Conservation (phyloP, 805 yeast species). For the Metschnikowia lunata region DNA sequence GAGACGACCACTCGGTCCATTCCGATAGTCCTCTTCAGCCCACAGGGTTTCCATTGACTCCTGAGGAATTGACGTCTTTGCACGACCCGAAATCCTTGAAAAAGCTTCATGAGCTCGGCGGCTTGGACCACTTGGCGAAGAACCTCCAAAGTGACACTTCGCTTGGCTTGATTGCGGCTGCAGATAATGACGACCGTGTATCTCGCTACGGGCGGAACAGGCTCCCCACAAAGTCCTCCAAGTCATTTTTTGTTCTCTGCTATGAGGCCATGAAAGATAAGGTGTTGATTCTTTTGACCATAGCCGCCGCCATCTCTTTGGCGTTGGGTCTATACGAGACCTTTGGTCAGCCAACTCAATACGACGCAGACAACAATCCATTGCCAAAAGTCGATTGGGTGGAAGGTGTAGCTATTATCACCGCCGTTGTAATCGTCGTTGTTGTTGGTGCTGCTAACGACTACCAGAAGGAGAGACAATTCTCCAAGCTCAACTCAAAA, state of each 20-base stretch:
- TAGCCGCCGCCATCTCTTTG: constrained; percentile 86
- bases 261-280: constrained; percentile 87
- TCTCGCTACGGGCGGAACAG: constrained; percentile 62
- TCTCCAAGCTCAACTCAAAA: constrained; percentile 79
- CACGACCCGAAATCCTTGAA: constrained; percentile 62
- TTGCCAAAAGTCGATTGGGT: constrained; percentile 94
- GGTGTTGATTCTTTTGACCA: constrained; percentile 73
- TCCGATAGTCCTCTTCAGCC: constrained; percentile 17
- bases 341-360: constrained; percentile 74
- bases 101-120: constrained; percentile 42
- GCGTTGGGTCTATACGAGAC: constrained; percentile 91
- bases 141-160: constrained; percentile 34
- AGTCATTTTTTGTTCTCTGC: constrained; percentile 63
- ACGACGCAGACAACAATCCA: constrained; percentile 72
- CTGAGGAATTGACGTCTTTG: constrained; percentile 38
- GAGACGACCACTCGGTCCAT: constrained; percentile 14
- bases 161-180: constrained; percentile 31
- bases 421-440: constrained; percentile 87
- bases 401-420: constrained; percentile 95
- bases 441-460: constrained; percentile 94
- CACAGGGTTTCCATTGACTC: constrained; percentile 13
- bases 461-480: constrained; percentile 93
- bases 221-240: constrained; percentile 68
- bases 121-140: constrained; percentile 32
- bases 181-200: constrained; percentile 37